Evolutionary conservation across 2,329 filamentous ascomycete genomes (phyloP).

Genomic region (Aspergillus pseudonomiae): DNA sequence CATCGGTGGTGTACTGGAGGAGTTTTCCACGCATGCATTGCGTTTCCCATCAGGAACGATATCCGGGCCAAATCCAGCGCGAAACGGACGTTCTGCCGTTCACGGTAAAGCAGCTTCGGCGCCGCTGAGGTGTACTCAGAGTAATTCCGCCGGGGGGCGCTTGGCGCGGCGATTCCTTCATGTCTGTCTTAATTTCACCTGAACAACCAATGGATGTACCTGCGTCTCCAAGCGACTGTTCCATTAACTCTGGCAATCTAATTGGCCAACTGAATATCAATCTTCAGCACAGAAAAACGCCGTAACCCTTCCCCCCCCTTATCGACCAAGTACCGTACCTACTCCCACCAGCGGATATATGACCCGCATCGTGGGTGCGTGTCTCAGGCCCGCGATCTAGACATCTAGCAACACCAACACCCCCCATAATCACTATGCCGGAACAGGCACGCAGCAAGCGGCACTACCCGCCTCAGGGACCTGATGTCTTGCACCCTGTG

Average conservation of each 20-base stretch:
- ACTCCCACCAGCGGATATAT: background rate
- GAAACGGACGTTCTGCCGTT: background rate
- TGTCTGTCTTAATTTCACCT: background rate
- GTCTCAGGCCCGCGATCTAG: background rate
- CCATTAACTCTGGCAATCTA: background rate
- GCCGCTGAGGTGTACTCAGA: background rate
- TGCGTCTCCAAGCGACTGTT: background rate
- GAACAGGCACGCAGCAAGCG: background rate
- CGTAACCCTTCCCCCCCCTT: background rate
- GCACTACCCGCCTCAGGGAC: conserved; percentile 3
- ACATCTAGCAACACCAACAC: background rate
- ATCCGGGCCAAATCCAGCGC: background rate
- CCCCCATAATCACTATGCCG: background rate
- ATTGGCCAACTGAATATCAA: background rate
- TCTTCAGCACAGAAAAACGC: background rate
- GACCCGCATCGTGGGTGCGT: background rate
- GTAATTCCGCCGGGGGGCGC: background rate
- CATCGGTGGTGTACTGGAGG: background rate
- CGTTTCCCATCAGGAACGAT: background rate
- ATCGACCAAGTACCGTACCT: background rate
- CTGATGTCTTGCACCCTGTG: background rate
- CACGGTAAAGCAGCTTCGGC: background rate
- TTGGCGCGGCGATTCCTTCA: background rate
- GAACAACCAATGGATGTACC: background rate
- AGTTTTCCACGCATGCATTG: background rate